Evolutionary conservation across 805 yeast species (phyloP), one percentile per base, ranked within the genome.

Genomic region (Saccharomycopsis guyanensis): DNA sequence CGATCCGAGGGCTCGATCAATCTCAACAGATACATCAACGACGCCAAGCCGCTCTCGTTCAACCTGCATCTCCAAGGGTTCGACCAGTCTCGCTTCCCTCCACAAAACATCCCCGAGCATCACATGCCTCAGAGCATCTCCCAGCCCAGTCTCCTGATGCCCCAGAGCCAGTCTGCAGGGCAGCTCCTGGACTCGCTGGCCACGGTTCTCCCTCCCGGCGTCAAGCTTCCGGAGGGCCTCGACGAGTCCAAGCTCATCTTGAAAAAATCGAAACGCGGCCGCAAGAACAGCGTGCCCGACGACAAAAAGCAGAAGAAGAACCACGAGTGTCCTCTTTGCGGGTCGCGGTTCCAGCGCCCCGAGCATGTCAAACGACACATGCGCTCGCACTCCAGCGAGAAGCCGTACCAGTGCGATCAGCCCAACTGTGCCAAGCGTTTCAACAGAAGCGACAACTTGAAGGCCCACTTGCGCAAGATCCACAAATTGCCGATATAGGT

Each of bases 361-460:
- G 87, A 80, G 56, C 87, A 80, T 59, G 87, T 80, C 24, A 80
- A 76, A 58, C 60, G 86, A 51, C 79, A 88, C 62, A 65, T 71
- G 60, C 71, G 88, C 54, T 70, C 88, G 1, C 97, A 88, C 61
- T 76, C 87, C 3, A 75, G 78, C 52, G 91, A 84, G 53, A 72
- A 94, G 49, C 95, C 96, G 0, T 88, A 75, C 57, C 62, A 61
- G 32, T 85, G 96, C 61, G 64, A 68, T 4, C 67, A 66, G 13
- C 60, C 64, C 4, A 71, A 64, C 13, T 86, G 95, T 64, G 71
- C 67, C 2, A 80, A 80, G 51, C 60, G 77, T 31, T 86, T 86
- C 59, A 72, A 79, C 32, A 70, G 95, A 53, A 80, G 80, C 47
- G 89, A 88, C 53, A 94, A 88, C 64, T 68, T 88, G 44, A 72